Percentiles rank a stretch among this genome's conserved stretches.
Conservation (phyloP, 2,329 filamentous ascomycete genomes). For the Kalaharituber pfeilii region DNA sequence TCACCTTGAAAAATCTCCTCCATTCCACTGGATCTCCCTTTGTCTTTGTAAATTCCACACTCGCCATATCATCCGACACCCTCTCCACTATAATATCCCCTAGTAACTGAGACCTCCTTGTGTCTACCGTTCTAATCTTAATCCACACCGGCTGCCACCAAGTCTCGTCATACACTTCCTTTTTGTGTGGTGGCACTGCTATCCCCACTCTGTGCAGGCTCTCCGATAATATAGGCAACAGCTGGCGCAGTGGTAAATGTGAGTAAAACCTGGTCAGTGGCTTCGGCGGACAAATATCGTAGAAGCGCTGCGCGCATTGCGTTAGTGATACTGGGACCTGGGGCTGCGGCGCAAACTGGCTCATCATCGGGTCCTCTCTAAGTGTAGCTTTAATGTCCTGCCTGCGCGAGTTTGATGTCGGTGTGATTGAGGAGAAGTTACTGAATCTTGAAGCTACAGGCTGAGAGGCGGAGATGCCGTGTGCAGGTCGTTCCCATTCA, state of each 20-base stretch:
- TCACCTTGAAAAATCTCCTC: slow-evolving; percentile 75
- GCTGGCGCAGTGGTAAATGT: slow-evolving; percentile 51
- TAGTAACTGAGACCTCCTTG: slow-evolving; percentile 51
- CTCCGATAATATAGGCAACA: slow-evolving; percentile 63
- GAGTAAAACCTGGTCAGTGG: slow-evolving; percentile 87
- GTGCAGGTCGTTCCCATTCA: slow-evolving; percentile 27
- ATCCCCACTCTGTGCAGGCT: slow-evolving; percentile 75
- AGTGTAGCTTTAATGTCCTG: slow-evolving; percentile 31
- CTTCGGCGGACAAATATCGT: slow-evolving; percentile 76
- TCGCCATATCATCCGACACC: slow-evolving; percentile 36
- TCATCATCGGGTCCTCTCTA: slow-evolving; percentile 69
- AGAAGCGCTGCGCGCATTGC: slow-evolving; percentile 73
- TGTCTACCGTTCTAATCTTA: slow-evolving; percentile 57
- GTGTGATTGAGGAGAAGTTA: background rate
- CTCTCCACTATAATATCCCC: slow-evolving; percentile 60
- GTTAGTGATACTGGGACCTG: slow-evolving; percentile 33
- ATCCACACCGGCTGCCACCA: slow-evolving; percentile 39
- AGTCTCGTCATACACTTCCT: slow-evolving; percentile 7
- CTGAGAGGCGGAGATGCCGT: slow-evolving; percentile 28
- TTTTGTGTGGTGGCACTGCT: slow-evolving; percentile 37
- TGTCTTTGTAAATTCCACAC: slow-evolving; percentile 73
- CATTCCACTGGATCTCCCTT: slow-evolving; percentile 95
- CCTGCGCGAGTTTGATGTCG: background rate
- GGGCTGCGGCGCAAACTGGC: slow-evolving; percentile 23
- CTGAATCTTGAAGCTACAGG: slow-evolving; percentile 24